Conservation (phyloP, 352 stramenopile species). For the Globisporangium paroecandrum region DNA sequence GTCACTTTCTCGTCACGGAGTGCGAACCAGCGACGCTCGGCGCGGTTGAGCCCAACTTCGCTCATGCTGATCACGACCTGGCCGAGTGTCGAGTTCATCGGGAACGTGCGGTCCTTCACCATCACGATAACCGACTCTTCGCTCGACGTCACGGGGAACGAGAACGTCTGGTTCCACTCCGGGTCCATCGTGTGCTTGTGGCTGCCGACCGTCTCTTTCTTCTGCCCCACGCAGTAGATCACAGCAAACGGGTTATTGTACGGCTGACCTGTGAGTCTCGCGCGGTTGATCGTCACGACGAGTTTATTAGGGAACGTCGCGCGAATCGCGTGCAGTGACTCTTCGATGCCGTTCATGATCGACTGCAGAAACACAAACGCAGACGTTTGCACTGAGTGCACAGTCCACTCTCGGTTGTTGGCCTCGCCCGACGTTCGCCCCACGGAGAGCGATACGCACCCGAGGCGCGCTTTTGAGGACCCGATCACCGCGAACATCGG, state of each 20-base stretch:
- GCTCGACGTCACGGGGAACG: conserved; percentile 78
- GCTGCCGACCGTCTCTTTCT: conserved; percentile 84
- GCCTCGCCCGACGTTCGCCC: conserved; percentile 62
- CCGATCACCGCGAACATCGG: conserved; percentile 84
- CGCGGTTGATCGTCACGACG: conserved; percentile 87
- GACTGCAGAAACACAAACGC: conserved; percentile 86
- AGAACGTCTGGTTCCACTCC: conserved; percentile 89
- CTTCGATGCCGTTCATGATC: conserved; percentile 69
- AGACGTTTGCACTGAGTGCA: conserved; percentile 85
- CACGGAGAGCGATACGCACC: conserved; percentile 76
- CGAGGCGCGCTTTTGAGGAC: conserved; percentile 64
- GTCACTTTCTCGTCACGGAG: conserved; percentile 68
- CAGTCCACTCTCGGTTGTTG: conserved; percentile 77
- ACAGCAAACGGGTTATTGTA: conserved; percentile 88
- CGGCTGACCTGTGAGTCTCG: conserved; percentile 73
- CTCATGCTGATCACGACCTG: conserved; percentile 74
- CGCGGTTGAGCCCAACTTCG: conserved; percentile 77
- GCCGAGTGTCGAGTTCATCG: conserved; percentile 70
- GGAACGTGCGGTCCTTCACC: conserved; percentile 76
- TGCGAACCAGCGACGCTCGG: conserved; percentile 77
- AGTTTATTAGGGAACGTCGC: conserved; percentile 87
- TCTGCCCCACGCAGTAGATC: conserved; percentile 75
- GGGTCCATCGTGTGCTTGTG: conserved; percentile 89
- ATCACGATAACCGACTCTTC: conserved; percentile 63
- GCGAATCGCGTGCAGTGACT: conserved; percentile 70